Evolutionary conservation across 2,329 filamentous ascomycete genomes (phyloP), one percentile per base, ranked within the genome.

Genomic region (Elsinoe australis): DNA sequence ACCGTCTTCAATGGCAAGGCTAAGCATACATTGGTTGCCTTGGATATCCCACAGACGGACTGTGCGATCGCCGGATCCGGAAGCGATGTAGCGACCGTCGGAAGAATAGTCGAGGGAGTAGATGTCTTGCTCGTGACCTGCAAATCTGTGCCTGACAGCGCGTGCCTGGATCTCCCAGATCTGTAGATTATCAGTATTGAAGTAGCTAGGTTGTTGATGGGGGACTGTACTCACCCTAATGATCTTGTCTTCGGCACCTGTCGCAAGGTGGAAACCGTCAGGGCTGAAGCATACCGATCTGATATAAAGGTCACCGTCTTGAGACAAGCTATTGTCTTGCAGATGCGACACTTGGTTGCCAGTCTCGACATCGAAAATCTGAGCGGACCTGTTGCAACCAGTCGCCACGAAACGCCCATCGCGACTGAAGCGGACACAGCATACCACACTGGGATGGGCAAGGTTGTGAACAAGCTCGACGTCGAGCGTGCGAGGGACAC

Each of bases 231-330:
- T 71, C 77, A 90, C 88, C 59, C 92, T 77, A 63, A 98, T 96
- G 60, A 95, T 78, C 72, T 95, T 96, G 68, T 98, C 92, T 66
- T 98, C 92, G 1, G 92, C 92, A 63, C 92, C 92, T 12, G 92
- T 98, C 3, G 92, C 92, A 26, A 98, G 78, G 59, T 87, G 95
- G 61, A 85, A 84, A 52, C 92, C 90, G 64, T 96, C 89, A 9
- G 92, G 92, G 63, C 90, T 96, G 75, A 98, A 98, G 74, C 92
- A 98, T 48, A 98, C 92, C 60, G 90, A 96, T 58, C 92, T 76
- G 59, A 98, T 98, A 67, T 96, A 98, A 24, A 98, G 74, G 67
- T 98, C 92, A 21, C 90, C 89, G 48, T 85, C 83, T 58, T 89
- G 82, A 56, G 94, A 87, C 36, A 88, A 86, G 36, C 76, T 83